Evolutionary conservation across 139 green algal genomes (phyloP).

Genomic region (Mychonastes homosphaera): DNA sequence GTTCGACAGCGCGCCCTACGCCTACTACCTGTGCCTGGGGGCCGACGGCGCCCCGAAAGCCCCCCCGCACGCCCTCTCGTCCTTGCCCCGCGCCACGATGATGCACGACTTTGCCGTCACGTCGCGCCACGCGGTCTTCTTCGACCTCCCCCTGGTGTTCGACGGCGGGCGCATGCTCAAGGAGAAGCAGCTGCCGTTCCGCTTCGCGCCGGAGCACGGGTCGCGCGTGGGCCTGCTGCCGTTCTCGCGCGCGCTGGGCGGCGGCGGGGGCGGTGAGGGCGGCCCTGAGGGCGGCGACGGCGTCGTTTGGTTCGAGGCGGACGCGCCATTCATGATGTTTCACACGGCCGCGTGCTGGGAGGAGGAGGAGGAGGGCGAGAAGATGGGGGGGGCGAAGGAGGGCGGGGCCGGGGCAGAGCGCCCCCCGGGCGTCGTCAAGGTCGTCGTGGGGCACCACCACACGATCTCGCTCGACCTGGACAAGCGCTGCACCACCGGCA

Average conservation of each 20-base stretch:
- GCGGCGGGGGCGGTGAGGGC: constrained; percentile 13
- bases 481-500: background rate
- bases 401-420: background rate
- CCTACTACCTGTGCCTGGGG: constrained; percentile 22
- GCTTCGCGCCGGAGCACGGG: constrained; percentile 22
- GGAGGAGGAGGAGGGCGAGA: constrained; percentile 23
- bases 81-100: constrained; percentile 37
- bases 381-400: constrained; percentile 13
- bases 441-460: constrained; percentile 15
- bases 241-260: too few species aligned
- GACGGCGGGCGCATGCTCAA: constrained; percentile 50
- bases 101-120: constrained; percentile 78
- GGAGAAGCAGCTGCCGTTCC: constrained; percentile 41
- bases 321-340: constrained; percentile 32
- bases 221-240: constrained; percentile 46
- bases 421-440: background rate
- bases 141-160: constrained; percentile 64
- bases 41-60: constrained; percentile 14
- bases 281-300: constrained; percentile 4
- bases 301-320: constrained; percentile 48
- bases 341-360: constrained; percentile 51
- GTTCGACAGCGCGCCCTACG: constrained; percentile 25
- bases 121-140: constrained; percentile 47
- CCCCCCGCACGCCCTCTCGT: constrained; percentile 9
- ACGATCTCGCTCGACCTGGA: constrained; percentile 34